Evolutionary conservation across 331 rosid species (phyloP).

Genomic region (Telfairia occidentalis): DNA sequence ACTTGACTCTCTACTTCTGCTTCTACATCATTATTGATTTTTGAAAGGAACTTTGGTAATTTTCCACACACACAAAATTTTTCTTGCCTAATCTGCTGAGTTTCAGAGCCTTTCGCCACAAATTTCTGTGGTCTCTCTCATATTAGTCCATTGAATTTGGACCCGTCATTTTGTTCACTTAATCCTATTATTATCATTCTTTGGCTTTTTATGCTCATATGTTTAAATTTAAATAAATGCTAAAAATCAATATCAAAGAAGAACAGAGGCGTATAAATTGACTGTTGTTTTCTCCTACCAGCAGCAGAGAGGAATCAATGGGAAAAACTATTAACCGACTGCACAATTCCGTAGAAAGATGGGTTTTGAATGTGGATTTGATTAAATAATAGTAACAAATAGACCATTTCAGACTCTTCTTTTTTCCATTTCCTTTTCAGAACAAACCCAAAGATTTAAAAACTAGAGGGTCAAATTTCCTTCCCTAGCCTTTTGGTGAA

Average conservation of each 20-base stretch:
- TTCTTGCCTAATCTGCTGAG: not conserved
- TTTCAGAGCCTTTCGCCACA: not conserved
- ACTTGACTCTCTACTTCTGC: not conserved
- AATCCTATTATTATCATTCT: not conserved
- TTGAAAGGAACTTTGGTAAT: not conserved
- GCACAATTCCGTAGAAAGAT: not conserved
- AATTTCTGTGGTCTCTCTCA: not conserved
- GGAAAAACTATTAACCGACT: not conserved
- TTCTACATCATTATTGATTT: not conserved
- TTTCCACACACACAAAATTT: not conserved
- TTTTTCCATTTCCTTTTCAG: not conserved
- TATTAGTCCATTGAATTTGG: not conserved
- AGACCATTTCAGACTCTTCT: not conserved
- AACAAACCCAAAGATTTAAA: not conserved
- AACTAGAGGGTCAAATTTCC: not conserved
- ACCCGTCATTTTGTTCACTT: not conserved
- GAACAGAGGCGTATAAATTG: not conserved
- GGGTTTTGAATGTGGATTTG: not conserved
- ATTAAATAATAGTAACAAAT: not conserved
- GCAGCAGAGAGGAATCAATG: not conserved
- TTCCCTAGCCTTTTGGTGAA: not conserved
- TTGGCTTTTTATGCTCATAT: not conserved
- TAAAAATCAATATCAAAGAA: not conserved
- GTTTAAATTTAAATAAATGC: not conserved
- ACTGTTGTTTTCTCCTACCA: not conserved